Evolutionary conservation across 495 filamentous ascomycete species (phyloP).

Genomic region (Xylaria bambusicola): DNA sequence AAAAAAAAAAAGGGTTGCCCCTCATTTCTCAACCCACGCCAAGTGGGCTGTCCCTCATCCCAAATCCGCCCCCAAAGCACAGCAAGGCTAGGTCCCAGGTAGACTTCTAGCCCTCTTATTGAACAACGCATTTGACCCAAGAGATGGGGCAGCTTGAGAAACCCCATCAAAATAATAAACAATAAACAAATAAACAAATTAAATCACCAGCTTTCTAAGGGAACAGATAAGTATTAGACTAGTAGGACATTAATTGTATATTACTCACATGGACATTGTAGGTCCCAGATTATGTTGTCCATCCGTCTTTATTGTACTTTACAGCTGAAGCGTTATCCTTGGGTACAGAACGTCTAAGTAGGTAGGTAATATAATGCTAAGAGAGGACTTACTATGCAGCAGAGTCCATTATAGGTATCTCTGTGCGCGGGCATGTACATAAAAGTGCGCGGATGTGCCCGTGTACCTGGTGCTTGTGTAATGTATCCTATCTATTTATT

Average conservation of each 20-base stretch:
- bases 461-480: background rate
- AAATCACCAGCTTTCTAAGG: background rate
- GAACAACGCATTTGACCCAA: constrained; percentile 5
- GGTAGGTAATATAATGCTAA: too few relatives aligned
- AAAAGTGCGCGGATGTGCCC: background rate
- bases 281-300: too few relatives aligned
- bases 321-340: too few relatives aligned
- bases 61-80: constrained; percentile 4
- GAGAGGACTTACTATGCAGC: too few relatives aligned
- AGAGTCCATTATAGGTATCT: too few relatives aligned
- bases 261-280: too few relatives aligned
- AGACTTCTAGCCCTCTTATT: constrained; percentile 8
- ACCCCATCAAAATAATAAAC: background rate
- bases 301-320: too few relatives aligned
- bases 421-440: background rate
- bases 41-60: constrained; percentile 16
- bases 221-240: background rate
- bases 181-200: background rate
- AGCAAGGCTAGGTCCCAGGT: constrained; percentile 4
- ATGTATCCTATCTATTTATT: background rate
- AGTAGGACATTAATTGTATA: too few relatives aligned
- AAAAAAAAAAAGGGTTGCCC: too few relatives aligned
- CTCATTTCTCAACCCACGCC: constrained; percentile 21
- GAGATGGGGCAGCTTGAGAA: background rate
- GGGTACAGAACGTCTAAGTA: too few relatives aligned